phyloP scores from a whole-genome alignment of 805 yeast genomes.

The Lipomyces kockii region DNA sequence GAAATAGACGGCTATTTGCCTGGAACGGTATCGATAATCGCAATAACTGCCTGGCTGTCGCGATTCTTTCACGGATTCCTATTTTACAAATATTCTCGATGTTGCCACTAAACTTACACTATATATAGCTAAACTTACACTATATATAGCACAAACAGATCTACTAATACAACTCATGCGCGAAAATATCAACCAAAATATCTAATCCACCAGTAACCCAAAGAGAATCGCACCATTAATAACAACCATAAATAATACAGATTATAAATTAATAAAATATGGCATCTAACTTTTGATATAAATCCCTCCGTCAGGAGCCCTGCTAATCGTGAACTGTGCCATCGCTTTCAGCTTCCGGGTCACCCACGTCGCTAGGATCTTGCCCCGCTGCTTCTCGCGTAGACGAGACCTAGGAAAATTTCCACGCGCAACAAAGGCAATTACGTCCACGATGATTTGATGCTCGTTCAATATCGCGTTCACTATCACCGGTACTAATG shows the following conservation, averaged over 20 bases:
- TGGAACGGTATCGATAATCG: neutral
- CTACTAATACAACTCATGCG: neutral
- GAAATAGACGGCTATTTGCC: neutral
- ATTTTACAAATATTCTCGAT: neutral
- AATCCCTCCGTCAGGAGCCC: neutral
- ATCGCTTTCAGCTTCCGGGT: slow-evolving; percentile 49
- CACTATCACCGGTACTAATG: slow-evolving; percentile 81
- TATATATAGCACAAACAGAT: neutral
- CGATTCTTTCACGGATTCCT: neutral
- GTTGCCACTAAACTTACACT: neutral
- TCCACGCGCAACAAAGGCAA: slow-evolving; percentile 72
- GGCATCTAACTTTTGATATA: neutral
- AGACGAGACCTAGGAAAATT: slow-evolving; percentile 71
- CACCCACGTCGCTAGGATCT: slow-evolving; percentile 63
- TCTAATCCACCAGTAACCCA: neutral
- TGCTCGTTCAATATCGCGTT: slow-evolving; percentile 78
- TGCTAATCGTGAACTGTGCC: slow-evolving; percentile 37
- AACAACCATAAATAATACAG: no score
- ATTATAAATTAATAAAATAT: neutral
- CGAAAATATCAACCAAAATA: neutral
- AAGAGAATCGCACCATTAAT: no score
- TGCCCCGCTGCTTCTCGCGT: slow-evolving; percentile 76
- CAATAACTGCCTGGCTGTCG: neutral
- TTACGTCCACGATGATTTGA: slow-evolving; percentile 79
- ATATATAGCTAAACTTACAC: neutral